These are phyloP conservation scores for Wickerhamomyces mucosus DNA, from an alignment of 805 yeast genomes.

Conservation along the genomic window DNA sequence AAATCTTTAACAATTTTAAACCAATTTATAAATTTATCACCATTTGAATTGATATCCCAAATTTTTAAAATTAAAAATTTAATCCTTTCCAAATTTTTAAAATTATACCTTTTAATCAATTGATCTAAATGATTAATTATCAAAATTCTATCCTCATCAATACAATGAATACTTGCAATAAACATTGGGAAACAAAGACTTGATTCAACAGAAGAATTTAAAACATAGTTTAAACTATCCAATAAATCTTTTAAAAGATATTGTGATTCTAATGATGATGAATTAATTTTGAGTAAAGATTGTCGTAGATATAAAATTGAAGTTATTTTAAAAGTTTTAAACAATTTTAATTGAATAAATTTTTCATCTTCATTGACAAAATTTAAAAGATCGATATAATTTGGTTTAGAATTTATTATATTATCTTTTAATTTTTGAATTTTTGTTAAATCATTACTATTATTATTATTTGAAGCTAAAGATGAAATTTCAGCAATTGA, in stretches of 20 bases:
- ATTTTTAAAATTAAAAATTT: slow-evolving; percentile 29
- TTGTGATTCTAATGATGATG: slow-evolving; percentile 56
- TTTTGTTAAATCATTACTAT: background rate
- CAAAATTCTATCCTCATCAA: slow-evolving; percentile 34
- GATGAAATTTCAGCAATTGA: slow-evolving; percentile 60
- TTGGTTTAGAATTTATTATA: slow-evolving; percentile 44
- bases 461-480: slow-evolving; percentile 30
- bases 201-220: slow-evolving; percentile 62
- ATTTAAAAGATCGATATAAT: slow-evolving; percentile 32
- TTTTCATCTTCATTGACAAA: slow-evolving; percentile 35
- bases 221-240: slow-evolving; percentile 47
- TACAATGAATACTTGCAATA: slow-evolving; percentile 65
- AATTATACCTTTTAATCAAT: slow-evolving; percentile 53
- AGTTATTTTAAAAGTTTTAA: slow-evolving; percentile 62
- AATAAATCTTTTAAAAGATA: slow-evolving; percentile 43
- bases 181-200: slow-evolving; percentile 70
- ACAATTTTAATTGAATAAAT: slow-evolving; percentile 58
- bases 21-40: slow-evolving; percentile 66
- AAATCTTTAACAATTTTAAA: slow-evolving; percentile 50
- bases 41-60: slow-evolving; percentile 35
- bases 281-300: slow-evolving; percentile 48
- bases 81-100: slow-evolving; percentile 48
- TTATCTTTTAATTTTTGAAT: slow-evolving; percentile 30
- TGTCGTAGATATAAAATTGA: slow-evolving; percentile 61
- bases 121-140: slow-evolving; percentile 45